phyloP scores from a whole-genome alignment of 208 protist species.

The Angomonas ambiguus region DNA sequence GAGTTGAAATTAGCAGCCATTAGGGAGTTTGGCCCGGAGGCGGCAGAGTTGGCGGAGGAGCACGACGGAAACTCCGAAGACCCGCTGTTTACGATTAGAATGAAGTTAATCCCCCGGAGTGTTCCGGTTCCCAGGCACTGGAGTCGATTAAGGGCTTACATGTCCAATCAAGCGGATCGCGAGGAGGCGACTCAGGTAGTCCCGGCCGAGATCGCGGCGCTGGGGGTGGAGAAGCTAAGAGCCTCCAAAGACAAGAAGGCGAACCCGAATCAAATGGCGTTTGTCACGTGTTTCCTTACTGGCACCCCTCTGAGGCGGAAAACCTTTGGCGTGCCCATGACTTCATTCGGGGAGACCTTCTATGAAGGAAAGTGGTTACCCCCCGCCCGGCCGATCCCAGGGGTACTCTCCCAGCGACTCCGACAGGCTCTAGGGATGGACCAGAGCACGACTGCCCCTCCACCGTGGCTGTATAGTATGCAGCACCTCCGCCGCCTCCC shows the following conservation, averaged over 20 bases:
- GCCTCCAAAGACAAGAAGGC: constrained; percentile 97
- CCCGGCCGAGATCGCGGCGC: constrained; percentile 90
- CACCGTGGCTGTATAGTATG: constrained; percentile 99
- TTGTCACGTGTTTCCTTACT: constrained; percentile 97
- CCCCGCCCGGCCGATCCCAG: constrained; percentile 51
- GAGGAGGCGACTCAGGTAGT: constrained; percentile 94
- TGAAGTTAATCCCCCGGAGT: constrained; percentile 90
- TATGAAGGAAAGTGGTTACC: constrained; percentile 97
- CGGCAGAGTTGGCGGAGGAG: constrained; percentile 91
- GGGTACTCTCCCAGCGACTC: constrained; percentile 90
- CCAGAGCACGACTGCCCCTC: constrained; percentile 81
- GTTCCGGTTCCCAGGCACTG: constrained; percentile 98
- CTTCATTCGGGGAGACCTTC: constrained; percentile 94
- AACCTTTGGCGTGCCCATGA: constrained; percentile 82
- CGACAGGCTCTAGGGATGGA: constrained; percentile 96
- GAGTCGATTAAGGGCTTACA: constrained; percentile 96
- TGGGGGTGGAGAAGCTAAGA: constrained; percentile 94
- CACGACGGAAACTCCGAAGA: constrained; percentile 96
- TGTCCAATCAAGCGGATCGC: constrained; percentile 94
- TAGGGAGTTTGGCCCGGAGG: constrained; percentile 29
- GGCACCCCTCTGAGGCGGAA: constrained; percentile 93
- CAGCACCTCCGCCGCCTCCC: constrained; percentile 97
- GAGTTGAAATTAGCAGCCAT: constrained; percentile 50
- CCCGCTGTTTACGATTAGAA: constrained; percentile 93
- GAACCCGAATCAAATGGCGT: constrained; percentile 95